phyloP scores from a whole-genome alignment of 2,329 filamentous ascomycete species.

The Penicillium sp. region DNA sequence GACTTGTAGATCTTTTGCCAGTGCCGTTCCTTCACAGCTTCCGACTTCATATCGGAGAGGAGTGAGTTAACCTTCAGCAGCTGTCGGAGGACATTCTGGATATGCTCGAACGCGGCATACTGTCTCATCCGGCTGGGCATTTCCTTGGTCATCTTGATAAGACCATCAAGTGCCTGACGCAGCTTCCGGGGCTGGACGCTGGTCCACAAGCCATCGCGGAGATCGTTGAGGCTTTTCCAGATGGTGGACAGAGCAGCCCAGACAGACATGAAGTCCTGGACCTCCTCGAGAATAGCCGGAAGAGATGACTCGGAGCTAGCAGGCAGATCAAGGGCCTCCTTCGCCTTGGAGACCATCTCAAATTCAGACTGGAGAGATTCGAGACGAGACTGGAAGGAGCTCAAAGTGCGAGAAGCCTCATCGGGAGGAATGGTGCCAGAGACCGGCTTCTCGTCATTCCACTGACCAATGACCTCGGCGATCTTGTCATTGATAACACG shows the following conservation, averaged over 20 bases:
- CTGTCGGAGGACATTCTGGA: constrained; percentile 83
- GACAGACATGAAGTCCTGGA: constrained; percentile 97
- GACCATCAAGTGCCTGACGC: constrained; percentile 76
- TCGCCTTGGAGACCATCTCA: constrained; percentile 91
- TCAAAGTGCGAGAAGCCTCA: constrained; percentile 76
- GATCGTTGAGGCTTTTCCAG: constrained; percentile 92
- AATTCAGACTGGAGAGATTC: constrained; percentile 80
- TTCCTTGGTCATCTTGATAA: constrained; percentile 97
- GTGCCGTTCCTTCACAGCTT: constrained; percentile 91
- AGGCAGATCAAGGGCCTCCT: constrained; percentile 90
- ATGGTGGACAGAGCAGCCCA: constrained; percentile 95
- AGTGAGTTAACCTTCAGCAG: constrained; percentile 87
- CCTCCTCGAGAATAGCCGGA: constrained; percentile 82
- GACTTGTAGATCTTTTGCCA: constrained; percentile 98
- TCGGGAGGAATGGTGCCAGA: constrained; percentile 90
- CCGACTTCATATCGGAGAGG: constrained; percentile 86
- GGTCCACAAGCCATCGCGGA: constrained; percentile 88
- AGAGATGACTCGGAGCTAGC: constrained; percentile 75
- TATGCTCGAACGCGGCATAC: constrained; percentile 98
- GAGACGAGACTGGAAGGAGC: constrained; percentile 77
- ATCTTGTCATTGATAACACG: constrained; percentile 87
- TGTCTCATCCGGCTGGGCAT: constrained; percentile 99
- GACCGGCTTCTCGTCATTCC: constrained; percentile 95
- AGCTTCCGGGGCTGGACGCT: constrained; percentile 94
- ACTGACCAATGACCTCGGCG: constrained; percentile 73